Evolutionary conservation across 768 basidiomycete species (phyloP), one percentile per base, ranked within the genome.

Genomic region (Lyophyllum semitale): DNA sequence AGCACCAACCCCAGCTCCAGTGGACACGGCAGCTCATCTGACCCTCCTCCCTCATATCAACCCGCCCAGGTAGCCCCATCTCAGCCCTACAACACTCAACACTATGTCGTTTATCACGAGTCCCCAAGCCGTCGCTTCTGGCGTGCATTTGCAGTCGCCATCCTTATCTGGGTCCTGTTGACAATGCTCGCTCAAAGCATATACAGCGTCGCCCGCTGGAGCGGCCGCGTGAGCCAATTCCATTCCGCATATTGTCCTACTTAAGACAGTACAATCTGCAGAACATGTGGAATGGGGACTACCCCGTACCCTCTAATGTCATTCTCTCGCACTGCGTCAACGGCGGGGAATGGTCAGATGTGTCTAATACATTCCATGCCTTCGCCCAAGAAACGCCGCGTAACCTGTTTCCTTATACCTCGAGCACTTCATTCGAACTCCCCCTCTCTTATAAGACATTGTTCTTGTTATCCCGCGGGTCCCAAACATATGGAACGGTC

Each of bases 391-490:
- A 26, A 20, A 8, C 8, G 11, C 11, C 25, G 25, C 32, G 29
- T 5, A 17, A 35, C 29, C 43, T 26, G 8, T 63, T 55, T 33
- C 64, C 55, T 12, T 54, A 61, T 53, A 48, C 58, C 8, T 53
- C 63, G 2, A 48, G 55, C 12, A 59, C 62, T 7, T 40, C 52
- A 8, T 59, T 63, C 15, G 60, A 66, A 18, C 54, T 66, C 18
- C 61, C 63, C 3, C 58, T 61, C 11, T 66, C 70, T 4, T 59
- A 63, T 8, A 57, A 68, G 18, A 60, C 64, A 4, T 29, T 73
- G 15, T 65, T 75, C 30, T 53, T 75, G 7, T 53, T 71, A 18
- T 61, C 71, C 13, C 58, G 61, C 15, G 73, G 72, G 27, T 48
- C 56, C 13, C 54, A 63, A 8, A 64, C 66, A 1, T 26, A 27